phyloP scores from a whole-genome alignment of 441 rosid genomes.

The Brassica balearica region DNA sequence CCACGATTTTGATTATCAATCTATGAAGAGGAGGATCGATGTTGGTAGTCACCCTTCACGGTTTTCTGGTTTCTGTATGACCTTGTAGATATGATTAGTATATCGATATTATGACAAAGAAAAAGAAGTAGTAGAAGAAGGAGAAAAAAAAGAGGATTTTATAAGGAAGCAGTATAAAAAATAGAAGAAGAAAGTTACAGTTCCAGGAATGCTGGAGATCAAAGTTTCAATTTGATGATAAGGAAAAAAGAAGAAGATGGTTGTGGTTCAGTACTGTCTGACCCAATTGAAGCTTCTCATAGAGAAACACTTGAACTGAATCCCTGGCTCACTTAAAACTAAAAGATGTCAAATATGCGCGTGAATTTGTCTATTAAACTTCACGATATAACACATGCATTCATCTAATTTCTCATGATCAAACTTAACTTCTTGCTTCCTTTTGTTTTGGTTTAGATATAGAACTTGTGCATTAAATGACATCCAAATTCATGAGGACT shows the following conservation, averaged over 20 bases:
- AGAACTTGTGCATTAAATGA: slow-evolving; percentile 91
- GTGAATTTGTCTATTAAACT: slow-evolving; percentile 50
- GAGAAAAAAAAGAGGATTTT: not conserved
- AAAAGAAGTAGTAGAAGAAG: not conserved
- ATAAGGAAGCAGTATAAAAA: too few relatives aligned
- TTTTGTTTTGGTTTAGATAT: slow-evolving; percentile 55
- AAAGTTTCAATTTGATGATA: too few relatives aligned
- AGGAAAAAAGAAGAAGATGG: not conserved
- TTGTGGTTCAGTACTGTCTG: slow-evolving; percentile 22
- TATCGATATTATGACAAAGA: slow-evolving; percentile 33
- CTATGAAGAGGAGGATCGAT: slow-evolving; percentile 56
- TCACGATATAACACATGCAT: slow-evolving; percentile 31
- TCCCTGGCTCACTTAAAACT: slow-evolving; percentile 75
- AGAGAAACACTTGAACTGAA: slow-evolving; percentile 81
- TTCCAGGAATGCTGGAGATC: not conserved
- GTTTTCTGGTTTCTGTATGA: slow-evolving; percentile 47
- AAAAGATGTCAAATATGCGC: slow-evolving; percentile 85
- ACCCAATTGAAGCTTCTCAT: slow-evolving; percentile 58
- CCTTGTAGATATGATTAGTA: slow-evolving; percentile 48
- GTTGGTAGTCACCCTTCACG: slow-evolving; percentile 46
- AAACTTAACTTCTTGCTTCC: not conserved
- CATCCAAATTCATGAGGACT: slow-evolving; percentile 91
- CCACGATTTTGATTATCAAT: slow-evolving; percentile 55
- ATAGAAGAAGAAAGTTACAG: not conserved
- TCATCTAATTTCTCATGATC: slow-evolving; percentile 44